Conservation (phyloP, 139 green algal species). For the Astrephomene gubernaculifera region DNA sequence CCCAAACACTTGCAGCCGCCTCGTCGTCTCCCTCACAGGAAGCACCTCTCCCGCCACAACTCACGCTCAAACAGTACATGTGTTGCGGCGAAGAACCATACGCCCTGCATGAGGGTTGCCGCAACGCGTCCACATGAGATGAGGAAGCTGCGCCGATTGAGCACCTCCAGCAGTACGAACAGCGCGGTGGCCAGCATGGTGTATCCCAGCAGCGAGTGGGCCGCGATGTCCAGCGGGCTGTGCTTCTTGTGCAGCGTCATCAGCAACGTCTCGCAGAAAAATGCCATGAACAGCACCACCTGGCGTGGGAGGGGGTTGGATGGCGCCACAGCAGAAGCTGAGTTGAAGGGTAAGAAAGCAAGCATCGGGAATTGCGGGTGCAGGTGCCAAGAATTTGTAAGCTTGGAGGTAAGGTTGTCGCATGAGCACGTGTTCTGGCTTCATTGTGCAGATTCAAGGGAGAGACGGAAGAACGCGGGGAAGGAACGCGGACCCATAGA, state of each 20-base stretch:
- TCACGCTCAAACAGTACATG: constrained; percentile 26
- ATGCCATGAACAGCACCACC: constrained; percentile 68
- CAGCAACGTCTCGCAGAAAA: constrained; percentile 70
- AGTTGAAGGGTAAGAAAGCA: too few relatives aligned
- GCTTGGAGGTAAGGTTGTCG: too few relatives aligned
- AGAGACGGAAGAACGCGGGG: too few relatives aligned
- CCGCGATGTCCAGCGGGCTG: constrained; percentile 59
- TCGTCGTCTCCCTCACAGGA: too few relatives aligned
- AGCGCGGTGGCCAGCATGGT: constrained; percentile 26
- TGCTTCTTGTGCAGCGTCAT: constrained; percentile 82
- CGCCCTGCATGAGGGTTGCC: background rate
- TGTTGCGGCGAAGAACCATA: constrained; percentile 28
- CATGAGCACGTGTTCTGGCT: too few relatives aligned
- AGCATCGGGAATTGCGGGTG: too few relatives aligned
- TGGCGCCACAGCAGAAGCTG: too few relatives aligned
- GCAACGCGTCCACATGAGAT: constrained; percentile 1
- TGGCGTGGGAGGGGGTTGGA: constrained; percentile 34
- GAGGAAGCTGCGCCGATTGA: constrained; percentile 16
- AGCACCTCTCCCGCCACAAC: too few relatives aligned
- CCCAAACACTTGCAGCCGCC: too few relatives aligned
- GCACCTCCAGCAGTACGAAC: constrained; percentile 22
- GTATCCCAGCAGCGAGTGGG: constrained; percentile 70
- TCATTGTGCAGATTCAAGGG: too few relatives aligned
- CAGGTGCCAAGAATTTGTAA: too few relatives aligned
- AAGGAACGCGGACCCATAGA: too few relatives aligned